Conservation (phyloP, 805 yeast species). For the Candida manassasensis region DNA sequence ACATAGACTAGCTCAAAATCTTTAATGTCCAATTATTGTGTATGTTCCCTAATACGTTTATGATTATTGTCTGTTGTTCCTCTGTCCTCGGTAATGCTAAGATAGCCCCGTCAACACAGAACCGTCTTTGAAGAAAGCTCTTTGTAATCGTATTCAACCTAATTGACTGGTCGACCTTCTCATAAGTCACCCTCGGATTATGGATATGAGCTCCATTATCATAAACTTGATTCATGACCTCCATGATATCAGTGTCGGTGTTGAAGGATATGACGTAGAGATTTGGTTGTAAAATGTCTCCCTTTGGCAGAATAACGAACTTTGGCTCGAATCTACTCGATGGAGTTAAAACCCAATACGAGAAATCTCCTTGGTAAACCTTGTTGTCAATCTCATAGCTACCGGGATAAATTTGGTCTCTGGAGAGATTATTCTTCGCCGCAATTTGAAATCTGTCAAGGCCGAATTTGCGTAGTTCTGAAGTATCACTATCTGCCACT, state of each 20-base stretch:
- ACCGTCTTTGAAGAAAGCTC: slow-evolving; percentile 33
- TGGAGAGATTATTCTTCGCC: slow-evolving; percentile 47
- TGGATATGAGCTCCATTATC: slow-evolving; percentile 49
- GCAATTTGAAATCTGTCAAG: slow-evolving; percentile 65
- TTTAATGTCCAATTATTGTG: slow-evolving; percentile 18
- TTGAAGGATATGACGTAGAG: slow-evolving; percentile 47
- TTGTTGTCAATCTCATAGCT: slow-evolving; percentile 14
- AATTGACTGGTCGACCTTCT: slow-evolving; percentile 15
- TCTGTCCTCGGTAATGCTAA: slow-evolving; percentile 22
- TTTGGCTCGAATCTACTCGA: slow-evolving; percentile 54
- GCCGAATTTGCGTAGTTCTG: slow-evolving; percentile 62
- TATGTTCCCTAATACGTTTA: slow-evolving; percentile 13
- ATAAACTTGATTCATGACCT: slow-evolving; percentile 55
- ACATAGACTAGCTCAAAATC: not conserved
- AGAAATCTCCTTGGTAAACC: slow-evolving; percentile 37
- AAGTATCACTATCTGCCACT: slow-evolving; percentile 74
- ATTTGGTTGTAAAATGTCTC: slow-evolving; percentile 37
- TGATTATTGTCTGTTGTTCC: slow-evolving; percentile 12
- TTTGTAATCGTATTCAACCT: not conserved
- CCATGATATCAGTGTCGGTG: slow-evolving; percentile 38
- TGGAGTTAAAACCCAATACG: slow-evolving; percentile 57
- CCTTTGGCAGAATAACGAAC: slow-evolving; percentile 60
- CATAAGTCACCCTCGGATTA: slow-evolving; percentile 46
- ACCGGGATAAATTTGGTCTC: slow-evolving; percentile 52
- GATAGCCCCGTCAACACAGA: slow-evolving; percentile 68